phyloP scores from a whole-genome alignment of 2,329 filamentous ascomycete species.

The Hypocreales sp. region DNA sequence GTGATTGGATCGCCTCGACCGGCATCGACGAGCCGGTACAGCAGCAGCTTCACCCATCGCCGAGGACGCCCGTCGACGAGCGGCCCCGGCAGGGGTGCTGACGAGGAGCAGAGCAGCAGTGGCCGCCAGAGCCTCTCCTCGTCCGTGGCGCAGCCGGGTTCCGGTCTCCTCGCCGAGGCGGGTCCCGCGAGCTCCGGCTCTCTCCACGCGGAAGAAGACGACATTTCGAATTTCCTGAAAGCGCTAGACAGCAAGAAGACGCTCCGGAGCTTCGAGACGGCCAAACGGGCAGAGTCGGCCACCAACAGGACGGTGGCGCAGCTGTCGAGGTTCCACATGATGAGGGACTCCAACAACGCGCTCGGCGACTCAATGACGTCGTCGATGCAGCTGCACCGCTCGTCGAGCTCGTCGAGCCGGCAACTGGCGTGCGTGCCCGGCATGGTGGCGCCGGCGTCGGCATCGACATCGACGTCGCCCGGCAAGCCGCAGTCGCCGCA shows the following conservation, averaged over 20 bases:
- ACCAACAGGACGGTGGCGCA: slow-evolving; percentile 66
- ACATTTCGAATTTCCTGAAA: slow-evolving; percentile 87
- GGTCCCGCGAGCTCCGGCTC: slow-evolving; percentile 52
- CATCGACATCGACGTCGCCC: slow-evolving; percentile 77
- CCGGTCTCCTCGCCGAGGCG: slow-evolving; percentile 59
- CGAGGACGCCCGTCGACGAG: slow-evolving; percentile 64
- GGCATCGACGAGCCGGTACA: slow-evolving; percentile 65
- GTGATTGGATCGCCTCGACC: slow-evolving; percentile 66
- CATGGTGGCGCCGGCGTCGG: slow-evolving; percentile 56
- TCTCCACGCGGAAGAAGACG: slow-evolving; percentile 67
- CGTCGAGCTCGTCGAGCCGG: slow-evolving; percentile 56
- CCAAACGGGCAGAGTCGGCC: slow-evolving; percentile 51
- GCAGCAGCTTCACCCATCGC: slow-evolving; percentile 85
- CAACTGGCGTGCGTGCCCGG: slow-evolving; percentile 45
- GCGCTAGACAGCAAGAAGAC: slow-evolving; percentile 78
- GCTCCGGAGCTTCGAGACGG: slow-evolving; percentile 59
- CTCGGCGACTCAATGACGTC: slow-evolving; percentile 90
- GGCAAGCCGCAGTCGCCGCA: slow-evolving; percentile 82
- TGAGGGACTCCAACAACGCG: slow-evolving; percentile 78
- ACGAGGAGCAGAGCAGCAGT: slow-evolving; percentile 66
- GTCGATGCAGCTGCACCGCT: slow-evolving; percentile 71
- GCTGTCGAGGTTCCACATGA: slow-evolving; percentile 69
- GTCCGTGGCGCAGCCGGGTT: slow-evolving; percentile 57
- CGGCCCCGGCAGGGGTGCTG: slow-evolving; percentile 47
- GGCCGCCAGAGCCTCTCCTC: slow-evolving; percentile 63